Percentiles rank a stretch among this genome's conserved stretches.
phyloP scores from a whole-genome alignment of 768 basidiomycete genomes.

The Trametes elegans region DNA sequence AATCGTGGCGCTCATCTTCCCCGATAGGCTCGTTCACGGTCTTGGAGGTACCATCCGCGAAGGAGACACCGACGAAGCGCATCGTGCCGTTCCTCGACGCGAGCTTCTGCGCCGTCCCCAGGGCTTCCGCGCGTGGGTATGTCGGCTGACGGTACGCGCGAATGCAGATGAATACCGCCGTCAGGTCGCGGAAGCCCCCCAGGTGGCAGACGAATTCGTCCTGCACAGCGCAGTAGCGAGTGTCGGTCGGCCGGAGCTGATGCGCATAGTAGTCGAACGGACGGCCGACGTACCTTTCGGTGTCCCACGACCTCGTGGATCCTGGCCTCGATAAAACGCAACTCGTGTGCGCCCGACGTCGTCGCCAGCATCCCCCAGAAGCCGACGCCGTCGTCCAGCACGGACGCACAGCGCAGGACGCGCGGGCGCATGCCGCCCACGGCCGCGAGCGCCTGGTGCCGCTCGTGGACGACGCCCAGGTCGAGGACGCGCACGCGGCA shows the following conservation, averaged over 20 bases:
- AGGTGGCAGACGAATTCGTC: too few relatives aligned
- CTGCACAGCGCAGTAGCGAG: too few relatives aligned
- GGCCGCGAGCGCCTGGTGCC: not conserved
- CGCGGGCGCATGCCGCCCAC: slow-evolving; percentile 1
- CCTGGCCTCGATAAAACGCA: slow-evolving; percentile 10
- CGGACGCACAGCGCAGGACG: slow-evolving; percentile 9
- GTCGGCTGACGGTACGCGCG: slow-evolving; percentile 2
- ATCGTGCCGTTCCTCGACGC: not conserved
- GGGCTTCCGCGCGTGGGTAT: not conserved
- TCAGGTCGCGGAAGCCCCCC: not conserved
- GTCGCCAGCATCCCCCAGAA: slow-evolving; percentile 9
- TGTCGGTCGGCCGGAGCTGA: too few relatives aligned
- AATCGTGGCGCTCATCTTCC: slow-evolving; percentile 6
- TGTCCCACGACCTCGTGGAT: not conserved
- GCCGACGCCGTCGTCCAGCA: not conserved
- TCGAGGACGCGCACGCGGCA: slow-evolving; percentile 11
- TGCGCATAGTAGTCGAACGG: too few relatives aligned
- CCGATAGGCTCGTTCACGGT: slow-evolving; percentile 7
- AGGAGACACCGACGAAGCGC: slow-evolving; percentile 7
- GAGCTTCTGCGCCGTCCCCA: not conserved
- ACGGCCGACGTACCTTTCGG: not conserved
- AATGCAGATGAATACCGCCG: slow-evolving; percentile 8
- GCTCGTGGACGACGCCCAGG: not conserved
- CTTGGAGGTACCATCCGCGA: slow-evolving; percentile 1
- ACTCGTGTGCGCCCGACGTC: not conserved